These are phyloP conservation scores for Stachybotrys elegans DNA, from an alignment of 2,329 filamentous ascomycete species.

Conservation along the genomic window DNA sequence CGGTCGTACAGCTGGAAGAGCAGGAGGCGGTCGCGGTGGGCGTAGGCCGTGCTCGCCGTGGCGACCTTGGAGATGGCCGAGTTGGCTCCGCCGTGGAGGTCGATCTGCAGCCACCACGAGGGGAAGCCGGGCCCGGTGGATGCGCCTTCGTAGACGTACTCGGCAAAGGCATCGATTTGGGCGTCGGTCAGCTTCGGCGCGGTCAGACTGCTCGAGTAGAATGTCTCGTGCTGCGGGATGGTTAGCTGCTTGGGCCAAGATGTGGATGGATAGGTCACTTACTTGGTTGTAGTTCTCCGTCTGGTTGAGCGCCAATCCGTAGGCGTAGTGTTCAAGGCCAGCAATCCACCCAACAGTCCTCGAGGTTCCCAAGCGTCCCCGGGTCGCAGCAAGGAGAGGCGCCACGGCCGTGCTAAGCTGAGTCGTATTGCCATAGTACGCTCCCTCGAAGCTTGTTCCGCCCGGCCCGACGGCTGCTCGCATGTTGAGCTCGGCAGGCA, in stretches of 20 bases:
- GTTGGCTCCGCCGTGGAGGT: constrained; percentile 27
- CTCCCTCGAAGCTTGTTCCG: constrained; percentile 15
- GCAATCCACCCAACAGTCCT: constrained; percentile 20
- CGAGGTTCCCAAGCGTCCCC: constrained; percentile 5
- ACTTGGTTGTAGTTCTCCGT: constrained; percentile 19
- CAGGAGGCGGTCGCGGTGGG: constrained; percentile 39
- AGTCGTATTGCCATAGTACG: constrained; percentile 18
- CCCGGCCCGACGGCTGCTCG: constrained; percentile 15
- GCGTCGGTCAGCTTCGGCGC: constrained; percentile 16
- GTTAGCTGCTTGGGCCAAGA: constrained; percentile 2
- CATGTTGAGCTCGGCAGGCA: constrained; percentile 22
- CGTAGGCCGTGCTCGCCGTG: constrained; percentile 26
- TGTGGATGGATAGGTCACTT: too few relatives aligned
- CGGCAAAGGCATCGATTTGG: constrained; percentile 16
- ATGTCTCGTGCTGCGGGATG: constrained; percentile 17
- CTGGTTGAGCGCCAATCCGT: constrained; percentile 14
- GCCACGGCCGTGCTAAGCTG: constrained; percentile 10
- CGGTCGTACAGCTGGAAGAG: constrained; percentile 47
- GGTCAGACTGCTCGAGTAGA: constrained; percentile 24
- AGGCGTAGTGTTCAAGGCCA: constrained; percentile 14
- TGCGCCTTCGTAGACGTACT: constrained; percentile 13
- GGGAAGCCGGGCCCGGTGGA: constrained; percentile 8
- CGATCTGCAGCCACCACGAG: constrained; percentile 19
- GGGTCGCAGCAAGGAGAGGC: constrained; percentile 15
- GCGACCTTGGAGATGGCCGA: constrained; percentile 27